Conservation (phyloP, 495 filamentous ascomycete genomes). For the Neurospora intermedia region DNA sequence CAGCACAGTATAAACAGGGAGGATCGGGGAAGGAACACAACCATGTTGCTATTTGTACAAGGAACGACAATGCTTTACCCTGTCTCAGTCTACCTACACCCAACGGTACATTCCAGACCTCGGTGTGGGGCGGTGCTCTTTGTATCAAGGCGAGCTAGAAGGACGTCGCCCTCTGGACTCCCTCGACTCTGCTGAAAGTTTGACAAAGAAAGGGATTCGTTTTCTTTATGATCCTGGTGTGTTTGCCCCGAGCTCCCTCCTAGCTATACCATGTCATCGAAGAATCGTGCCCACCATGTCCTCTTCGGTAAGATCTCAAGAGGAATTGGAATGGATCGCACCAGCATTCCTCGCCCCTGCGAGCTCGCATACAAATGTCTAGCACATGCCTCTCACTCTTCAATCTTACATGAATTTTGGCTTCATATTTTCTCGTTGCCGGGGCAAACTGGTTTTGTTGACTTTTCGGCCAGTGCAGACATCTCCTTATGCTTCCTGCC, state of each 20-base stretch:
- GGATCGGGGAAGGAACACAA: not conserved
- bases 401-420: not conserved
- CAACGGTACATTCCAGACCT: not conserved
- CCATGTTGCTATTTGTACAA: not conserved
- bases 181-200: not conserved
- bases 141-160: not conserved
- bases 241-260: not conserved
- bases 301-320: not conserved
- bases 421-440: constrained; percentile 18
- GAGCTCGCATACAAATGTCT: constrained; percentile 21
- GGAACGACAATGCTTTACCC: not conserved
- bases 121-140: not conserved
- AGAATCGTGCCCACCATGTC: not conserved
- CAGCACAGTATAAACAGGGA: not conserved
- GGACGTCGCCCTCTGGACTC: not conserved
- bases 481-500: not conserved
- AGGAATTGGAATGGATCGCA: not conserved
- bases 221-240: not conserved
- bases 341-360: not conserved
- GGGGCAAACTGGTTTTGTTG: constrained; percentile 20
- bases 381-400: constrained; percentile 7
- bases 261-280: not conserved
- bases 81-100: not conserved
- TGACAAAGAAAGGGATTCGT: not conserved
- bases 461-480: constrained; percentile 5